Conservation (phyloP, 805 yeast species). For the Sugiyamaella smithiae region DNA sequence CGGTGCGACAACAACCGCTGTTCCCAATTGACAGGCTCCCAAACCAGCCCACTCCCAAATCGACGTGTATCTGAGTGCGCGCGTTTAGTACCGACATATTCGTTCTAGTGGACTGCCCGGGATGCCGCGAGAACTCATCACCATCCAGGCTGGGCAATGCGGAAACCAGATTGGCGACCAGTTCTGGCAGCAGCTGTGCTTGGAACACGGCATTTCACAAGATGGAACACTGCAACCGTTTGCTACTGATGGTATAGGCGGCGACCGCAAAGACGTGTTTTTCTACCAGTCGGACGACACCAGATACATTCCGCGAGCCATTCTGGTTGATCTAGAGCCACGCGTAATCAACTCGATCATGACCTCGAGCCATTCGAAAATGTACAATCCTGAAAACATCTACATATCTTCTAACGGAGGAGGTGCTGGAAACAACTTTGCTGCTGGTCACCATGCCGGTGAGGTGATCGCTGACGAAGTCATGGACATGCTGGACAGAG, state of each 20-base stretch:
- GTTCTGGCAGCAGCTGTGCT: slow-evolving; percentile 86
- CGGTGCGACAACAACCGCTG: too few relatives aligned
- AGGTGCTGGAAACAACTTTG: slow-evolving; percentile 98
- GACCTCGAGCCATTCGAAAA: slow-evolving; percentile 47
- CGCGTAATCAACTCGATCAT: slow-evolving; percentile 65
- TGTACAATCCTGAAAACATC: slow-evolving; percentile 81
- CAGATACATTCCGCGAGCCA: slow-evolving; percentile 83
- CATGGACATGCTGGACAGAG: slow-evolving; percentile 80
- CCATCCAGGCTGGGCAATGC: slow-evolving; percentile 69
- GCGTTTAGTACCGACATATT: too few relatives aligned
- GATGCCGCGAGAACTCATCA: slow-evolving; percentile 36
- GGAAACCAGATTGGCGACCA: slow-evolving; percentile 94
- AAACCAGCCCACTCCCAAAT: too few relatives aligned
- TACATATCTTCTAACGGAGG: slow-evolving; percentile 77
- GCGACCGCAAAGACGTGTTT: slow-evolving; percentile 81
- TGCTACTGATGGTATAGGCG: slow-evolving; percentile 35
- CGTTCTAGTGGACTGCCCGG: too few relatives aligned
- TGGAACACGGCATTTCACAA: slow-evolving; percentile 77
- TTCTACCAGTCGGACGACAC: slow-evolving; percentile 72
- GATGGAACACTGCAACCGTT: slow-evolving; percentile 53
- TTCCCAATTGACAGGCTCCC: too few relatives aligned
- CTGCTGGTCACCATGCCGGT: slow-evolving; percentile 81
- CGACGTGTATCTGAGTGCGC: too few relatives aligned
- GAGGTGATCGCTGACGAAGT: slow-evolving; percentile 66
- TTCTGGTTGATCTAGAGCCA: slow-evolving; percentile 87